phyloP scores from a whole-genome alignment of 192 early-diverging fungal species.

The Umbelopsis vinacea region DNA sequence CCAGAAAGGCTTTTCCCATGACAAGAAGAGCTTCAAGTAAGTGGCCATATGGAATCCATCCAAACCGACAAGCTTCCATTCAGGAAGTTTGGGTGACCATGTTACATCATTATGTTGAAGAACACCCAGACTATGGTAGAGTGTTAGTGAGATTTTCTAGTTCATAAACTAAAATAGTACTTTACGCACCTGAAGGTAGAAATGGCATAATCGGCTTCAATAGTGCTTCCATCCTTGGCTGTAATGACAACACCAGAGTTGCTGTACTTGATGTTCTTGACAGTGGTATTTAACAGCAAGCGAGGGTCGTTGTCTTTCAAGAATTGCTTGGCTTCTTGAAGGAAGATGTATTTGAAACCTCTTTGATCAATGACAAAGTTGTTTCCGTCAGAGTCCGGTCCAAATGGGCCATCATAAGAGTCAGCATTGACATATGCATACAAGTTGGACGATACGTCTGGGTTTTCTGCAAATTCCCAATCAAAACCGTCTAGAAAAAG shows the following conservation, averaged over 20 bases:
- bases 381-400: conserved; percentile 30
- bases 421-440: conserved; percentile 36
- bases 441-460: conserved; percentile 33
- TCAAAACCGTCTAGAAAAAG: conserved; percentile 25
- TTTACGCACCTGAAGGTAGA: conserved; percentile 45
- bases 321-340: conserved; percentile 34
- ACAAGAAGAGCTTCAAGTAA: conserved; percentile 45
- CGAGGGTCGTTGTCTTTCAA: conserved; percentile 29
- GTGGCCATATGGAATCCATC: conserved; percentile 46
- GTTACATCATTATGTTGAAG: conserved; percentile 37
- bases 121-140: conserved; percentile 37
- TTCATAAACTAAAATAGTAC: neutral
- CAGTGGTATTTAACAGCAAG: conserved; percentile 38
- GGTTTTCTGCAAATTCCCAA: conserved; percentile 39
- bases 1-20: conserved; percentile 36
- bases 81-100: conserved; percentile 40
- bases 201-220: conserved; percentile 42
- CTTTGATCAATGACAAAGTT: conserved; percentile 45
- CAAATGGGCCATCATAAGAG: conserved; percentile 22
- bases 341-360: conserved; percentile 42
- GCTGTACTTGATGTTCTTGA: conserved; percentile 35
- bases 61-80: conserved; percentile 45
- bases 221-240: conserved; percentile 31
- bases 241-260: conserved; percentile 30
- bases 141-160: neutral